Base-by-base conservation (phyloP, 805 yeast species). In the Ogataea paraovalis region DNA sequence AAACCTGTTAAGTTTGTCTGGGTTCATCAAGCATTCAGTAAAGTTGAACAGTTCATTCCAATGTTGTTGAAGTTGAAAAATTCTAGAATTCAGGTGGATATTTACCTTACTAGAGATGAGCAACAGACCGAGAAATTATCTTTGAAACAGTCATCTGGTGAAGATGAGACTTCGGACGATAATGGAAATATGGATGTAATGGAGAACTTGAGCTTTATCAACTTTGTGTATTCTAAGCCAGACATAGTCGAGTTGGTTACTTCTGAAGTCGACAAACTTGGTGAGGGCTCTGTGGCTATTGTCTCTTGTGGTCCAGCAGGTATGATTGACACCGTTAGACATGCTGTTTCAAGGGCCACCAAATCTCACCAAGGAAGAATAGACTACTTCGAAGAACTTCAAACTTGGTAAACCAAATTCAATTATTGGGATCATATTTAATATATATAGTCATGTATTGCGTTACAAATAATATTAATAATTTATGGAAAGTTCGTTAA, bases 371-470 rank as follows among this genome's bases (percentile, higher is more conserved):
- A 72, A n/a, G 69, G 74, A 42, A 73, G 86, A 39, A 76, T 86
- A 16, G 91, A 84, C 50, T 82, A 82, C 57, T 82, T 72, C 58
- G 96, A 88, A 61, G 91, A 85, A 59, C 73, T 84, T 42, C 89
- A 85, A 66, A 72, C 76, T 12, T 87, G 96, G 95, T 82, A 59
- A 30, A 25, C 28, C 7, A n/a, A n/a, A n/a, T n/a, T n/a, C n/a
- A n/a, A n/a, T n/a, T n/a, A n/a, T n/a, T n/a, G n/a, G n/a, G n/a
- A n/a, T n/a, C n/a, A n/a, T n/a, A n/a, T n/a, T n/a, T n/a, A n/a
- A n/a, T n/a, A n/a, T n/a, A n/a, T n/a, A n/a, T n/a, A n/a, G n/a
- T n/a, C n/a, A n/a, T n/a, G n/a, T n/a, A n/a, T n/a, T n/a, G n/a
- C n/a, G n/a, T n/a, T n/a, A n/a, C n/a, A n/a, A n/a, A n/a, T n/a